Conservation (phyloP, 768 basidiomycete genomes). For the Trametes cingulata region DNA sequence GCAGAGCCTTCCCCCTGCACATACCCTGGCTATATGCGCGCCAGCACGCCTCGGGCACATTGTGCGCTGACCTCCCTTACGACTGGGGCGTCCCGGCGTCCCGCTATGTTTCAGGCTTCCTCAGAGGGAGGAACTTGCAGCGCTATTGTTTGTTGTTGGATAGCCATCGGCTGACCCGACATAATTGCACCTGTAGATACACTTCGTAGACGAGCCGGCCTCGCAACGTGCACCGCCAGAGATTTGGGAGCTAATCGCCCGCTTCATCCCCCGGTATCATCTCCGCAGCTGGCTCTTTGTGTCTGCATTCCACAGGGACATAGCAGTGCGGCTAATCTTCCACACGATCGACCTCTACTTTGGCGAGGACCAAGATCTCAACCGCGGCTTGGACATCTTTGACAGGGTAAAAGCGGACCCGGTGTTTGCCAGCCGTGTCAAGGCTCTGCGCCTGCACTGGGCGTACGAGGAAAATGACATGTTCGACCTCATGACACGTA, state of each 20-base stretch:
- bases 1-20: no score
- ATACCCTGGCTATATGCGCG: no score
- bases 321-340: conserved; percentile 65
- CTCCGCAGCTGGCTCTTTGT: conserved; percentile 71
- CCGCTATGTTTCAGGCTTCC: no score
- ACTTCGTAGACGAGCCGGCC: conserved; percentile 54
- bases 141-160: no score
- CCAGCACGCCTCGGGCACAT: no score
- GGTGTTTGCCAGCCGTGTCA: conserved; percentile 59
- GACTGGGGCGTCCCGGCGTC: no score
- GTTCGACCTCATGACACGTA: conserved; percentile 59
- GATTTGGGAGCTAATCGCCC: conserved; percentile 68
- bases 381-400: conserved; percentile 65
- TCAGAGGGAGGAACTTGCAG: no score
- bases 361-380: conserved; percentile 55
- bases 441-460: conserved; percentile 65
- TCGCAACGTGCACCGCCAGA: conserved; percentile 63
- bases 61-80: no score
- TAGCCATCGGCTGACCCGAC: no score
- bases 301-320: conserved; percentile 62
- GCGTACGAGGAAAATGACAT: conserved; percentile 69
- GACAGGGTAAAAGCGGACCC: conserved; percentile 65
- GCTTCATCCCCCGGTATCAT: conserved; percentile 61
- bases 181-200: conserved; percentile 40
- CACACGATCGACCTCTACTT: conserved; percentile 69